Conservation (phyloP, 2,329 filamentous ascomycete genomes). For the Zasmidium cellare region DNA sequence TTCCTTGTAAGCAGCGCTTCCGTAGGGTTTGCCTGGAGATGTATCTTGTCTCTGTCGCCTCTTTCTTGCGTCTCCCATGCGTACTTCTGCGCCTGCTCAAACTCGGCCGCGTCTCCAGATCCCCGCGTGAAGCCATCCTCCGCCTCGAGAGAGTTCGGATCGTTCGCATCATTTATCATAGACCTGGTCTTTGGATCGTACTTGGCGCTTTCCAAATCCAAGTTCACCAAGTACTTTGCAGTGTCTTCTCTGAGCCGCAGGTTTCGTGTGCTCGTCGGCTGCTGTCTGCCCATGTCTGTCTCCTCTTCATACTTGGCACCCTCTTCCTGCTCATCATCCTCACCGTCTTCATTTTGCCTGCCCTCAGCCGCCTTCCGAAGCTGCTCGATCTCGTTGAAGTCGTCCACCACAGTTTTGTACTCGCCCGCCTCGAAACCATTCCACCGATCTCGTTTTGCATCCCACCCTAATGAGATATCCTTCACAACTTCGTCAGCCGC, state of each 20-base stretch:
- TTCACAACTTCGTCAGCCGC: constrained; percentile 87
- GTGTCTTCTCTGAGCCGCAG: constrained; percentile 93
- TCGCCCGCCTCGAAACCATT: constrained; percentile 93
- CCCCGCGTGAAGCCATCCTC: constrained; percentile 90
- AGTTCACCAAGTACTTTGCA: constrained; percentile 91
- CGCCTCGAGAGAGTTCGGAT: constrained; percentile 79
- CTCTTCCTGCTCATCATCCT: constrained; percentile 49
- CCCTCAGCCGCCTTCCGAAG: constrained; percentile 53
- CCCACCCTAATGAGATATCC: constrained; percentile 86
- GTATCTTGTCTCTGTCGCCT: constrained; percentile 73
- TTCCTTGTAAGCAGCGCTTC: constrained; percentile 82
- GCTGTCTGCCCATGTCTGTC: constrained; percentile 92
- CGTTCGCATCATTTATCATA: constrained; percentile 68
- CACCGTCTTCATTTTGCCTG: constrained; percentile 44
- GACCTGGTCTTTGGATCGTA: constrained; percentile 96
- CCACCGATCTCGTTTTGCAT: constrained; percentile 96
- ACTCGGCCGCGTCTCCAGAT: constrained; percentile 88
- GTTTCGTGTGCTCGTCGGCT: constrained; percentile 86
- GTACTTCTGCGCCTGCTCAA: constrained; percentile 83
- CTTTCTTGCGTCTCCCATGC: constrained; percentile 95
- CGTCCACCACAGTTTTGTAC: constrained; percentile 82
- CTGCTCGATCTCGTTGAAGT: constrained; percentile 83
- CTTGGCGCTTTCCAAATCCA: constrained; percentile 93
- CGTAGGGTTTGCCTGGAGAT: constrained; percentile 95
- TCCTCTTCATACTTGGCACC: constrained; percentile 81